Conservation (phyloP, 2,329 filamentous ascomycete genomes). For the Aureobasidium uvarum region DNA sequence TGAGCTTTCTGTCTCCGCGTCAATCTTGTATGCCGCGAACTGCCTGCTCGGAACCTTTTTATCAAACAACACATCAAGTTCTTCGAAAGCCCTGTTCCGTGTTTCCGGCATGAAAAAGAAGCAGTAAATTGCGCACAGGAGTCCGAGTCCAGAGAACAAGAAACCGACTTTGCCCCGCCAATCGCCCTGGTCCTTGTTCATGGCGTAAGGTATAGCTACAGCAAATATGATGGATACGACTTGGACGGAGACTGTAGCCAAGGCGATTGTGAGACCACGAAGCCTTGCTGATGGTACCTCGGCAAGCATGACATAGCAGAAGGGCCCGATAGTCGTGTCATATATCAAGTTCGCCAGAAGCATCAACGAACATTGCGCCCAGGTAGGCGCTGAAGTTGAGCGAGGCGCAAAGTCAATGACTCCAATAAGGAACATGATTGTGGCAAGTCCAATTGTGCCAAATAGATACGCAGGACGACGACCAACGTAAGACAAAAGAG, state of each 20-base stretch:
- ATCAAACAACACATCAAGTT: slow-evolving; percentile 42
- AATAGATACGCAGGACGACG: slow-evolving; percentile 44
- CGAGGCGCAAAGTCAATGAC: slow-evolving; percentile 38
- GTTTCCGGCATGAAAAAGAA: slow-evolving; percentile 41
- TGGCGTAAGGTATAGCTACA: slow-evolving; percentile 37
- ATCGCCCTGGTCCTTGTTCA: slow-evolving; percentile 38
- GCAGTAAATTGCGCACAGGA: slow-evolving; percentile 36
- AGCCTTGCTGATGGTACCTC: slow-evolving; percentile 28
- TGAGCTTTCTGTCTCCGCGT: not conserved
- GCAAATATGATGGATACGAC: slow-evolving; percentile 27
- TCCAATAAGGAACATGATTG: slow-evolving; percentile 42
- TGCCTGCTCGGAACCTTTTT: slow-evolving; percentile 35
- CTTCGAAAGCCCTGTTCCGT: slow-evolving; percentile 39
- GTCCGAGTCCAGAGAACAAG: slow-evolving; percentile 37
- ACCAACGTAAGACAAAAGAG: slow-evolving; percentile 41
- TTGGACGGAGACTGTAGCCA: slow-evolving; percentile 29
- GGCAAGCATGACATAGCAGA: slow-evolving; percentile 29
- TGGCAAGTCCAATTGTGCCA: slow-evolving; percentile 31
- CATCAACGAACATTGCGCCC: slow-evolving; percentile 38
- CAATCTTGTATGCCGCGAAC: slow-evolving; percentile 28
- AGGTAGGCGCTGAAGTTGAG: slow-evolving; percentile 40
- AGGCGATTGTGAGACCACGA: slow-evolving; percentile 26
- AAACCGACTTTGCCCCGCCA: slow-evolving; percentile 39
- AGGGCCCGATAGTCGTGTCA: slow-evolving; percentile 28
- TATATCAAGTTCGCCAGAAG: slow-evolving; percentile 23